These are phyloP conservation scores for Mycosphaerelloides madeirae DNA, from an alignment of 2,329 filamentous ascomycete species.

Conservation along the genomic window DNA sequence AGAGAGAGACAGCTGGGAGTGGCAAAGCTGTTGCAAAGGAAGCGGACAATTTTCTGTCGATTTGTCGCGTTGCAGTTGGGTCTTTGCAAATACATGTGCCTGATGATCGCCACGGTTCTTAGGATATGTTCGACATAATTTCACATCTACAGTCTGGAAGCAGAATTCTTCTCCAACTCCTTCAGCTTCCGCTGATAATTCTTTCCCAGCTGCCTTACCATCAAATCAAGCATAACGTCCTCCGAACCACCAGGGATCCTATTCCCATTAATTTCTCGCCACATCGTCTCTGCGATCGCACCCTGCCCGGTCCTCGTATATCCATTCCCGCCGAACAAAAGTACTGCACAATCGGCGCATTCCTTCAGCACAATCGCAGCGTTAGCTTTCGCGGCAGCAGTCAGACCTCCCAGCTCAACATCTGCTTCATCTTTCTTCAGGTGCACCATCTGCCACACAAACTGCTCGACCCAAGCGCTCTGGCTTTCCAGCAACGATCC, in stretches of 20 bases:
- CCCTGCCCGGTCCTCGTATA: constrained; percentile 62
- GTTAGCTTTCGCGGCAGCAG: constrained; percentile 68
- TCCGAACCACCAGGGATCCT: constrained; percentile 57
- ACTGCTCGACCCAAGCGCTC: constrained; percentile 68
- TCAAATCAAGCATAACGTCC: constrained; percentile 67
- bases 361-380: constrained; percentile 67
- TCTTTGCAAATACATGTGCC: no score
- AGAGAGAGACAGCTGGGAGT: no score
- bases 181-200: constrained; percentile 58
- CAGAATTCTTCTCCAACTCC: constrained; percentile 40
- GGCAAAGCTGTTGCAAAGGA: no score
- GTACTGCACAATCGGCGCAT: constrained; percentile 63
- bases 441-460: constrained; percentile 63
- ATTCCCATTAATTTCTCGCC: constrained; percentile 24
- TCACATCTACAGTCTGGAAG: constrained; percentile 10
- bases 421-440: constrained; percentile 58
- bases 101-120: no score
- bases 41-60: no score
- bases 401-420: constrained; percentile 63
- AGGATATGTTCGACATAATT: no score
- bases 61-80: no score
- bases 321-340: constrained; percentile 71
- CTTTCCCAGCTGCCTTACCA: constrained; percentile 66
- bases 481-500: constrained; percentile 64
- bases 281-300: constrained; percentile 64